These are phyloP conservation scores for Lactifluus piperatus DNA, from an alignment of 768 basidiomycete species.

Conservation along the genomic window DNA sequence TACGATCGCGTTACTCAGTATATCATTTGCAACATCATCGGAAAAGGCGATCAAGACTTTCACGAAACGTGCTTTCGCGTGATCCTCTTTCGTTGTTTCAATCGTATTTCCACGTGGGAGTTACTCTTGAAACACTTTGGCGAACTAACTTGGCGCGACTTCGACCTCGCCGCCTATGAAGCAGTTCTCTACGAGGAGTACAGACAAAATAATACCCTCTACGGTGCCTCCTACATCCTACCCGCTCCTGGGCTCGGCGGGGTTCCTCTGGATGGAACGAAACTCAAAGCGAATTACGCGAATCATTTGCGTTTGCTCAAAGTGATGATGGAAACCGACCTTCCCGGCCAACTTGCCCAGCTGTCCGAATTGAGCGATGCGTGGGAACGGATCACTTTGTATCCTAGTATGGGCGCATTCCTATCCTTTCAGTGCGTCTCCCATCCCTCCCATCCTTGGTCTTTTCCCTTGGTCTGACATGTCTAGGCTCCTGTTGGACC, in stretches of 20 bases:
- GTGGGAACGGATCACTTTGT: conserved; percentile 45
- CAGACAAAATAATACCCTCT: conserved; percentile 38
- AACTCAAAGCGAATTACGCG: conserved; percentile 32
- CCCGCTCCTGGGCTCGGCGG: conserved; percentile 52
- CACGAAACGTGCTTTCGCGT: conserved; percentile 65
- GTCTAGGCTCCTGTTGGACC: conserved; percentile 29
- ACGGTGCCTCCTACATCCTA: conserved; percentile 64
- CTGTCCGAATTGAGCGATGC: conserved; percentile 56
- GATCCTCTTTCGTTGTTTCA: conserved; percentile 62
- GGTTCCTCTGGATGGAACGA: conserved; percentile 14
- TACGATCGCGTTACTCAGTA: conserved; percentile 65
- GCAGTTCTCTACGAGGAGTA: conserved; percentile 40
- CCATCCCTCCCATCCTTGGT: neutral
- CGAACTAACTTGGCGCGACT: conserved; percentile 52
- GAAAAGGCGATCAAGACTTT: conserved; percentile 51
- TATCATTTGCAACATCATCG: conserved; percentile 58
- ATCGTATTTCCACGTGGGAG: conserved; percentile 66
- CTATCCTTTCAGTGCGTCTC: conserved; percentile 48
- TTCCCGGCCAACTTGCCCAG: conserved; percentile 40
- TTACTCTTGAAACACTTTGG: conserved; percentile 43
- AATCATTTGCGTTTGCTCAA: conserved; percentile 53
- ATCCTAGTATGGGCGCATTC: conserved; percentile 69
- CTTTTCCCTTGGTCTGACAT: conserved; percentile 2
- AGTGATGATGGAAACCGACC: conserved; percentile 41
- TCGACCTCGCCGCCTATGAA: conserved; percentile 44